Base-by-base conservation (phyloP, 78 protist species). In the Dictyostelium capitatum region DNA sequence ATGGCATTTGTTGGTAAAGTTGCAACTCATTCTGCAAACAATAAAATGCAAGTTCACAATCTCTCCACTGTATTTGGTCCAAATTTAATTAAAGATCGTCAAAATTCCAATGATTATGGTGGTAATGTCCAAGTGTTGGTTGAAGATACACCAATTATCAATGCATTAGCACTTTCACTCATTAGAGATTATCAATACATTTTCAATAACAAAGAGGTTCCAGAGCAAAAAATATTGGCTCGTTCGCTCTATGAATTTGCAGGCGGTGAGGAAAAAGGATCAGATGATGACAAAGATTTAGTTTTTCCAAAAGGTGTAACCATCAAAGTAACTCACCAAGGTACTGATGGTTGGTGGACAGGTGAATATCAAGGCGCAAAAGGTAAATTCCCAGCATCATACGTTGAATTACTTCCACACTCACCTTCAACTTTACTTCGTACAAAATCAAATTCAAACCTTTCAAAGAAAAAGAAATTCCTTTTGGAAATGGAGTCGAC, bases 261-360 rank as follows among this genome's bases (percentile, higher is more conserved):
- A 32, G 90, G 90, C n/a, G 19, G 17, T 19, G 79, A 62, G 1
- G 65, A 80, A 20, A 19, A 25, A 4, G 12, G 12, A 10, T 17
- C 43, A 8, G 92, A 85, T 1, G 78, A 85, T 20, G 78, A 62
- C 46, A 41, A 70, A 6, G 92, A 85, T 30, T 28, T 85, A 9
- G 14, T 75, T 0, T 85, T 85, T 47, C 79, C 92, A 41, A 59
- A 74, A 14, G 92, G 92, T 11, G 92, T 78, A 9, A 59, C 59
- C 14, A 85, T 85, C 4, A 54, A 79, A 28, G 92, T 85, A 10
- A 85, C 82, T 9, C 48, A 73, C 14, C 92, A 75, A 12, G 82
- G 80, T n/a, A 15, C 59, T 19, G 95, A 83, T n/a, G 95, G 89
- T 15, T 90, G 95, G 95, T 90, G 95, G 95, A 72, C 82, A 4